Conservation (phyloP, 805 yeast genomes). For the Ogataea methylovora region DNA sequence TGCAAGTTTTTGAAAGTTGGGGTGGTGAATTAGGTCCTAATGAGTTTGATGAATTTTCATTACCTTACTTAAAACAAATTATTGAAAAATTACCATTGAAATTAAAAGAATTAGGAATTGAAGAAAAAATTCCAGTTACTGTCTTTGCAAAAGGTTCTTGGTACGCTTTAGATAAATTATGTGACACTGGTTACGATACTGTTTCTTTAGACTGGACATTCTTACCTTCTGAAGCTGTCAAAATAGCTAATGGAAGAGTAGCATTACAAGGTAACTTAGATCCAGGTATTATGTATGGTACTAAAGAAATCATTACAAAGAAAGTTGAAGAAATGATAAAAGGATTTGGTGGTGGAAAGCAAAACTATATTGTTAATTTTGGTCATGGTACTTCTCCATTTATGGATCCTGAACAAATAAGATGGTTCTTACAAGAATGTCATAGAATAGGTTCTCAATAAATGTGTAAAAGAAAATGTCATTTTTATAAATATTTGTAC, state of each 20-base stretch:
- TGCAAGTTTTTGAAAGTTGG: constrained; percentile 96
- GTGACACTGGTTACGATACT: constrained; percentile 72
- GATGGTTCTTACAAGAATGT: constrained; percentile 79
- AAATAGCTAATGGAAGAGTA: constrained; percentile 65
- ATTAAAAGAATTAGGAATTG: constrained; percentile 62
- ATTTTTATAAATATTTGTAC: too few relatives aligned
- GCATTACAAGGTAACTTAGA: constrained; percentile 92
- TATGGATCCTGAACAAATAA: constrained; percentile 88
- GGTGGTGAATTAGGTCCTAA: constrained; percentile 93
- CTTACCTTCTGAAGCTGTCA: constrained; percentile 79
- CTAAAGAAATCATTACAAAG: constrained; percentile 67
- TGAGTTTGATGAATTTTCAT: constrained; percentile 81
- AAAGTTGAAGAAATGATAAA: constrained; percentile 84
- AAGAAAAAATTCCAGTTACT: constrained; percentile 74
- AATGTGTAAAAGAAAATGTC: not conserved
- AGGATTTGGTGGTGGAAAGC: constrained; percentile 92
- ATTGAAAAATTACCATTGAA: constrained; percentile 60
- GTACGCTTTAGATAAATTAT: constrained; percentile 86
- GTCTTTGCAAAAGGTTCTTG: constrained; percentile 95
- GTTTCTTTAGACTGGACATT: constrained; percentile 93
- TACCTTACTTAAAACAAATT: constrained; percentile 82
- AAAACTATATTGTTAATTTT: constrained; percentile 85
- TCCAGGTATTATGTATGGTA: constrained; percentile 92
- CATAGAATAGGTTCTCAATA: constrained; percentile 59
- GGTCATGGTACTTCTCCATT: constrained; percentile 99